Base-by-base conservation (phyloP, 2,329 filamentous ascomycete species). In the Pseudovirgaria hyperparasitica region DNA sequence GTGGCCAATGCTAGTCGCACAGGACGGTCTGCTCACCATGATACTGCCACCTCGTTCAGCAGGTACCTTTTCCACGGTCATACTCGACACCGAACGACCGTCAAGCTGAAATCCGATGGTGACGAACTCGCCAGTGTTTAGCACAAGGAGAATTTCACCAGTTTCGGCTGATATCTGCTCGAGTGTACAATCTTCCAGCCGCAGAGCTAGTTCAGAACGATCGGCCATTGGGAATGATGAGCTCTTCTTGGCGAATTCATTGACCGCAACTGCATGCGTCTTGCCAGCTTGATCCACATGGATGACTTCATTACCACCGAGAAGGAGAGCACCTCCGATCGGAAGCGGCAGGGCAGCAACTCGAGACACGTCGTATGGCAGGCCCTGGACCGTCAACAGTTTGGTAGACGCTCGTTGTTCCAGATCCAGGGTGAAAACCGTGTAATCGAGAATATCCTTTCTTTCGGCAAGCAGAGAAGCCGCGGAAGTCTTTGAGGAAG, bases 251-350 rank as follows among this genome's bases (percentile, higher is more conserved):
- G 86, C 78, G 56, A 93, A 92, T 18, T 82, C 71, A 46, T 98
- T 98, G 37, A 98, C 82, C 4, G 80, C 87, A 32, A 96, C 79
- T 2, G 85, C 87, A 44, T 84, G 93, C 9, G 85, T 72, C 52
- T 92, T 94, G 16, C 90, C 90, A 8, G 84, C 84, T 62, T 98
- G 90, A 46, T 96, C 87, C 38, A 98, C 75, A 51, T 98, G 90
- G 33, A 98, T 81, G 35, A 98, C 57, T 48, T 94, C 85, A 48
- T 98, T 96, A 25, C 70, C 67, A 16, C 90, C 92, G 12, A 96
- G 60, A 10, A 98, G 66, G 10, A 98, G 61, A 19, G 85, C 82
- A 22, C 90, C 90, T 14, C 90, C 90, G 21, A 96, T 76, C 1
- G 87, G 87, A 5, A 79, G 67, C 4, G 86, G 82, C 3, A 98